Base-by-base conservation (phyloP, 2,329 filamentous ascomycete genomes). In the Clonostachys rhizophaga region DNA sequence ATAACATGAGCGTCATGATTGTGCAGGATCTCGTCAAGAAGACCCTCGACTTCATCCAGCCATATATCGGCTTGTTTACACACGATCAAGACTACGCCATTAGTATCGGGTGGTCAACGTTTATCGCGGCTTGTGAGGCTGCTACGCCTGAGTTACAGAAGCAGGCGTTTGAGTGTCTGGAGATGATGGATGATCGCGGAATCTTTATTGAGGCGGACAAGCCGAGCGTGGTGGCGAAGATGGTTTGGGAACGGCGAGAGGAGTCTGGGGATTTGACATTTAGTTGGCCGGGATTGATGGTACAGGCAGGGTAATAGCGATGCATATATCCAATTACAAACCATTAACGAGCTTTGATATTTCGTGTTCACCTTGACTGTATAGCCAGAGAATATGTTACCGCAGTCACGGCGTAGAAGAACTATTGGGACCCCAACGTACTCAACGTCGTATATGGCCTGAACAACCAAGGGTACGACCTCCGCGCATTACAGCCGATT, bases 91-190 rank as follows among this genome's bases (percentile, higher is more conserved):
- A 66, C 34, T 64, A 69, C 36, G 59, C 66, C 0, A 61, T 64
- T 1, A 65, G 62, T 5, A 58, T 72, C 6, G 61, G 67, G 0
- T 74, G 71, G 71, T 63, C 68, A 2, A 66, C 63, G 3, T 73
- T 72, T 46, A 67, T 74, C 16, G 67, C 68, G 2, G 67, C 64
- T 0, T 72, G 66, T 43, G 69, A 72, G 46, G 70, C 70, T 2
- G 59, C 64, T 3, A 58, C 62, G 24, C 54, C 63, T 0, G 60
- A 61, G 6, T 52, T 71, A 2, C 67, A 69, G 42, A 58, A 60
- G 4, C 49, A 53, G 20, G 54, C 55, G 0, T 44, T 59, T 3
- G 49, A 49, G 6, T 61, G 56, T 7, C 34, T 66, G 14, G 46
- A 47, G 0, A 45, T 53, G 1, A 58, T 61, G 5, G 63, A 66